phyloP scores from a whole-genome alignment of 176 grass and related monocot species.

The Elaeis guineensis region DNA sequence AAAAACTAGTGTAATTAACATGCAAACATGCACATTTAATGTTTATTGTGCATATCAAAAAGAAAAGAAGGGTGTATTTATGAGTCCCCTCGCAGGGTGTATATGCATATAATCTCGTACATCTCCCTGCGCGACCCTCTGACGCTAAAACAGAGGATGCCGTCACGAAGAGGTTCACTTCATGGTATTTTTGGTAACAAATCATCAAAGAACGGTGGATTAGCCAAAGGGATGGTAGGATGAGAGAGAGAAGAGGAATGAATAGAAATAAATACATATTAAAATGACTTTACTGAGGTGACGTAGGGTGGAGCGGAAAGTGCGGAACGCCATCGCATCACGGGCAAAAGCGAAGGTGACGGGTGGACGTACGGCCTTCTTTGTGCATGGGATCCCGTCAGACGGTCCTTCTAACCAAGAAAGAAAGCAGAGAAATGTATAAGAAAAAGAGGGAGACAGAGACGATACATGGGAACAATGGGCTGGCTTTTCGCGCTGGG shows the following conservation, averaged over 20 bases:
- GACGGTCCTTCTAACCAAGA: no score
- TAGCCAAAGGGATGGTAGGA: background rate
- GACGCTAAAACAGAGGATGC: slow-evolving; percentile 4
- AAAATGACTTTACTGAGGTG: background rate
- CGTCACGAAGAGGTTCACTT: no score
- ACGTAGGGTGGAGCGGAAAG: slow-evolving; percentile 31
- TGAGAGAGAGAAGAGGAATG: background rate
- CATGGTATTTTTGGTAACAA: no score
- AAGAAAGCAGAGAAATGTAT: no score
- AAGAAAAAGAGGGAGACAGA: no score
- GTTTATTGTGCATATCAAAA: background rate
- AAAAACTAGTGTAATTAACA: no score
- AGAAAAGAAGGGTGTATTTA: background rate
- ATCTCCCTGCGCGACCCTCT: slow-evolving; percentile 20
- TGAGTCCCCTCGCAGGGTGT: background rate
- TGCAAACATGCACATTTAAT: no score
- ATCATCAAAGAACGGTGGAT: no score
- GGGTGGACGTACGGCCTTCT: background rate
- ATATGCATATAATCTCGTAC: background rate
- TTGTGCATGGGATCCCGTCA: no score
- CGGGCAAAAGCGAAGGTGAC: background rate
- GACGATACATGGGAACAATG: no score
- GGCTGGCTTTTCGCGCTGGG: no score
- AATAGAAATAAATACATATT: background rate
- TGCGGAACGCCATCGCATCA: slow-evolving; percentile 37